Percentiles rank a stretch among this genome's conserved stretches.
These are phyloP conservation scores for Maudiozyma serrabonitensis DNA, from an alignment of 805 yeast species.

Conservation along the genomic window DNA sequence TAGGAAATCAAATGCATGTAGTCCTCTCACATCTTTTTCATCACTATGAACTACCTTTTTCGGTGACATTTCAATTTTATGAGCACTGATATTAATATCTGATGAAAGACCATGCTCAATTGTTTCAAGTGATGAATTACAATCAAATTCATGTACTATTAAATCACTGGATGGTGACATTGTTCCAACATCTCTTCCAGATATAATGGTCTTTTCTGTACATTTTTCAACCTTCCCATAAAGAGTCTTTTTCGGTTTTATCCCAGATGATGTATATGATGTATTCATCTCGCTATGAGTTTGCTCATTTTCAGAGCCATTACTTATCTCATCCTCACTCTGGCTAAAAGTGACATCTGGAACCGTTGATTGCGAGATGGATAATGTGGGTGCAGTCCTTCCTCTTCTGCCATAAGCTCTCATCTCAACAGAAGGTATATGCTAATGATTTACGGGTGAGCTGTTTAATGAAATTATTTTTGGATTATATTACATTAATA, in stretches of 20 bases:
- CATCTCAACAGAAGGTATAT: slow-evolving; percentile 2
- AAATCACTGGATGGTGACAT: not conserved
- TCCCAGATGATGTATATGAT: no score
- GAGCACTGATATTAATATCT: not conserved
- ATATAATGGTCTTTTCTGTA: no score
- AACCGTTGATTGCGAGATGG: not conserved
- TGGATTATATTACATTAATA: no score
- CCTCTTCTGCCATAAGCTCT: slow-evolving; percentile 17
- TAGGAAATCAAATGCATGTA: slow-evolving; percentile 19
- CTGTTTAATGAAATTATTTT: not conserved
- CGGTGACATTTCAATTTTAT: not conserved
- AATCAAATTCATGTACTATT: not conserved
- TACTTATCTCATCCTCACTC: slow-evolving; percentile 7
- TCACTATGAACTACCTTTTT: not conserved
- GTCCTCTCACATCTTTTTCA: not conserved
- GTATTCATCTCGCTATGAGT: no score
- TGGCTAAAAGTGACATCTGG: slow-evolving; percentile 14
- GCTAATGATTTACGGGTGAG: not conserved
- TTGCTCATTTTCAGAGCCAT: not conserved
- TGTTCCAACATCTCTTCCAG: not conserved
- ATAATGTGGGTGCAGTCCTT: slow-evolving; percentile 7
- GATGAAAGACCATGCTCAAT: not conserved
- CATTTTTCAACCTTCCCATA: no score
- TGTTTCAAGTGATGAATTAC: not conserved
- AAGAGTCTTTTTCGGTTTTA: no score